A percentile compares a stretch with the other conserved stretches of the same genome.
phyloP scores from a whole-genome alignment of 768 basidiomycete genomes.

The Rhizopogon vulgaris region DNA sequence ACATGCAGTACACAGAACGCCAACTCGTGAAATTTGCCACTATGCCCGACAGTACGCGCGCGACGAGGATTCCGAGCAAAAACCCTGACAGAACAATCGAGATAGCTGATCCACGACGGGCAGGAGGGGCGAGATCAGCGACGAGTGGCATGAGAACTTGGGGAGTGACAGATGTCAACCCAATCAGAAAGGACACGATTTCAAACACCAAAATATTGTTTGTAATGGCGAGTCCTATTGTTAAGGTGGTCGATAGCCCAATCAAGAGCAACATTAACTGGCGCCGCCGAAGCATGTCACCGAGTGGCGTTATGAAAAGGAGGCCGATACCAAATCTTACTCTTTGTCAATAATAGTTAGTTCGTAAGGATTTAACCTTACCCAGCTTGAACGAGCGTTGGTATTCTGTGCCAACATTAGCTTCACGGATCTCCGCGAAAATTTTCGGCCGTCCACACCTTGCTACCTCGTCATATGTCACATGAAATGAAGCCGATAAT shows the following conservation, averaged over 20 bases:
- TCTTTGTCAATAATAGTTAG: neutral
- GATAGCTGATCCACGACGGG: constrained; percentile 16
- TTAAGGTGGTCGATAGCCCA: constrained; percentile 27
- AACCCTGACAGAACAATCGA: constrained; percentile 28
- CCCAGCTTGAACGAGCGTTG: constrained; percentile 66
- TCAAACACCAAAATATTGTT: constrained; percentile 26
- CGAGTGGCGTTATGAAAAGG: constrained; percentile 38
- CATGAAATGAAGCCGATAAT: constrained; percentile 32
- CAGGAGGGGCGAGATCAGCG: constrained; percentile 35
- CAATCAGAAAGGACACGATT: constrained; percentile 30
- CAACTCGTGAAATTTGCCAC: constrained; percentile 36
- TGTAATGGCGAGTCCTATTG: constrained; percentile 34
- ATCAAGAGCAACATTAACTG: constrained; percentile 33
- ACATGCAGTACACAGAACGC: constrained; percentile 36
- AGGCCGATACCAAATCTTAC: constrained; percentile 24
- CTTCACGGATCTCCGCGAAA: neutral
- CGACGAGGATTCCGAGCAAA: constrained; percentile 23
- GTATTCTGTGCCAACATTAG: constrained; percentile 37
- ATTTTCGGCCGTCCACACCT: constrained; percentile 12
- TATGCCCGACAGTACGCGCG: constrained; percentile 30
- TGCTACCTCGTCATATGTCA: constrained; percentile 28
- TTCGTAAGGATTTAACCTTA: constrained; percentile 18
- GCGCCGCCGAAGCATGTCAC: constrained; percentile 40
- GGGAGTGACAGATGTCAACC: constrained; percentile 34
- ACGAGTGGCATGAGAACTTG: constrained; percentile 37